phyloP scores from a whole-genome alignment of 2,329 filamentous ascomycete genomes.

The Phaeosphaeria sp. region DNA sequence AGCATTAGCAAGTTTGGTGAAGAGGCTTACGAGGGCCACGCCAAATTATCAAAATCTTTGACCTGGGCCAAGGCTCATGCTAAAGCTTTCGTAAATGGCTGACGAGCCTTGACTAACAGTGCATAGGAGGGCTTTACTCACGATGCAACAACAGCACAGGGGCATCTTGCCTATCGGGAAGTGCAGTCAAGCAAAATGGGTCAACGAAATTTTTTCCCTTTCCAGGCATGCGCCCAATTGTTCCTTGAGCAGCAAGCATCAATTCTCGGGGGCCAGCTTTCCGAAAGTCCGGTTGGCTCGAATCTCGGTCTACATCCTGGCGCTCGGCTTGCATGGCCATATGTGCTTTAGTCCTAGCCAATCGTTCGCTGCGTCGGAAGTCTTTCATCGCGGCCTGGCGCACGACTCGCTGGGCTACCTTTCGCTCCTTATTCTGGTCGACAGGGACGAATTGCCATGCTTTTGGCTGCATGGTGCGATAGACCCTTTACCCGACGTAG shows the following conservation, averaged over 20 bases:
- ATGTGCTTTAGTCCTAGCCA: not conserved
- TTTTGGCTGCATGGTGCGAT: not conserved
- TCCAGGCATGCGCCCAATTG: not conserved
- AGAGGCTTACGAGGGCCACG: too few species aligned
- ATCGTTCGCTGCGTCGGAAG: not conserved
- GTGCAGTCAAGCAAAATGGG: not conserved
- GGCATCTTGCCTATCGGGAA: not conserved
- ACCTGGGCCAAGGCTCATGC: too few species aligned
- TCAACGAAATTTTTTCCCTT: not conserved
- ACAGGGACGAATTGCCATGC: not conserved
- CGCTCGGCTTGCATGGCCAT: not conserved
- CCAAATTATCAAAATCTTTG: too few species aligned
- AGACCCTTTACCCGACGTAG: not conserved
- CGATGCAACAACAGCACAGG: not conserved
- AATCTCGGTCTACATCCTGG: not conserved
- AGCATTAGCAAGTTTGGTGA: not conserved
- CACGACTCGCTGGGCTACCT: not conserved
- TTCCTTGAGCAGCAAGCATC: not conserved
- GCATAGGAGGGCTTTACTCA: not conserved
- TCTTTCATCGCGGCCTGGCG: not conserved
- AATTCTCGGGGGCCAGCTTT: not conserved
- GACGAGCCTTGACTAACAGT: not conserved
- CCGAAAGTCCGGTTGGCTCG: not conserved
- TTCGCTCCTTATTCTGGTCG: not conserved
- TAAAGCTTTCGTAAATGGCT: too few species aligned